Base-by-base conservation (phyloP, 495 filamentous ascomycete species). In the Extremus antarcticus region DNA sequence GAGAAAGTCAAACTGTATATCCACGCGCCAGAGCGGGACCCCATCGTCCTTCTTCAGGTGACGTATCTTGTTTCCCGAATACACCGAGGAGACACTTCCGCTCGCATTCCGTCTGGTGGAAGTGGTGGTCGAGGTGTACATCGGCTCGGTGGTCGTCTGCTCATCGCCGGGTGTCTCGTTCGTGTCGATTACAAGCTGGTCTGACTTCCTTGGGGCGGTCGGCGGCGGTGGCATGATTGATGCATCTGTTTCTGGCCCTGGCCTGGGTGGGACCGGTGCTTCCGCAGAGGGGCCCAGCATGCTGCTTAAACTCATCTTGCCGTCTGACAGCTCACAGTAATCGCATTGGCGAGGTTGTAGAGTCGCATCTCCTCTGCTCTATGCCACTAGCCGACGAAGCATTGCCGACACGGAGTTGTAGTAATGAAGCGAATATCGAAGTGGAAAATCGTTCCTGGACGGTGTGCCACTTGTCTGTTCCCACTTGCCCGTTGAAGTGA, bases 31-130 rank as follows among this genome's bases (percentile, higher is more conserved):
- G 8, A 98, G 76, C 13, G 92, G 94, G 43, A 94, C 86, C 57
- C 92, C 92, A 69, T 98, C 92, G 50, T 95, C 90, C 66, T 97
- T 97, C 74, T 98, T 98, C 43, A 98, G 74, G 67, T 97, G 91
- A 53, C 86, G 75, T 35, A 98, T 94, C 72, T 96, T 97, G 66
- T 87, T 87, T n/a, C 90, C 90, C 16, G 87, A 84, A 61, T 85
- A 85, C 47, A 86, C 80, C 8, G 83, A 83, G 3, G 78, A 82
- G 48, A 81, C 80, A 38, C 77, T 80, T 15, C 79, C 80, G 61
- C 82, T 83, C 19, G 81, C 79, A 66, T 84, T 82, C 32, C 79
- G 79, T 61, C 82, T 71, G 25, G 78, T 83, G 53, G 79, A 80
- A 53, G 77, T 77, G 32, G 73, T 77, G 16, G 76, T 79, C 54